Base-by-base conservation (phyloP, 1,284 basidiomycete species). In the Trichosporon inkin region DNA sequence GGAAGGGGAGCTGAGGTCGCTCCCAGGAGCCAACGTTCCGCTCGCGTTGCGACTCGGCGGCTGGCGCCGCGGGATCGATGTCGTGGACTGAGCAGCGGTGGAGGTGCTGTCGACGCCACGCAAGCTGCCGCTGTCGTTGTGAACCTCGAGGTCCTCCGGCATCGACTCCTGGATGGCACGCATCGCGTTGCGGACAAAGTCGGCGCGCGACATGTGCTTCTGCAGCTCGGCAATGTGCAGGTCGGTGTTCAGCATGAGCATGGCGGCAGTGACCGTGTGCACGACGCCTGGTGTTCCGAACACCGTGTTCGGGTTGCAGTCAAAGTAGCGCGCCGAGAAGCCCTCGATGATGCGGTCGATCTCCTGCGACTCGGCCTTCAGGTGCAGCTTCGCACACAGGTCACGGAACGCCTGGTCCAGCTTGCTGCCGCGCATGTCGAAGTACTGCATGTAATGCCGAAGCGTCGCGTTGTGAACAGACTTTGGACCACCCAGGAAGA, bases 341-440 rank as follows among this genome's bases (percentile, higher is more conserved):
- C 88, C 88, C 66, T 90, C 90, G 17, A 99, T 82, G 67, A 99
- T 96, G 41, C 95, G 87, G 77, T 99, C 96, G 38, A 99, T 88
- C 78, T 98, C 94, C 74, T 99, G 96, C 0, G 95, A 96, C 79
- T 99, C 95, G 1, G 88, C 95, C 73, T 92, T 93, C 61, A 99
- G 83, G 75, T 86, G 96, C 3, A 99, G 83, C 75, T 95, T 96
- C 20, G 86, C 85, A 74, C 94, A 98, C 5, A 99, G 80, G 34
- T 86, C 85, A 60, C 92, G 84, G 78, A 99, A 96, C 1, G 95
- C 94, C 59, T 86, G 81, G 73, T 98, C 95, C 22, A 99, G 81
- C 59, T 91, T 82, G 65, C 93, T 74, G 6, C 83, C 84, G 3
- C 83, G 80, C 79, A 98, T 97, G 78, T 98, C 91, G 74, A 97